phyloP scores from a whole-genome alignment of 345 rosid genomes.

The Mallotus nudiflorus region DNA sequence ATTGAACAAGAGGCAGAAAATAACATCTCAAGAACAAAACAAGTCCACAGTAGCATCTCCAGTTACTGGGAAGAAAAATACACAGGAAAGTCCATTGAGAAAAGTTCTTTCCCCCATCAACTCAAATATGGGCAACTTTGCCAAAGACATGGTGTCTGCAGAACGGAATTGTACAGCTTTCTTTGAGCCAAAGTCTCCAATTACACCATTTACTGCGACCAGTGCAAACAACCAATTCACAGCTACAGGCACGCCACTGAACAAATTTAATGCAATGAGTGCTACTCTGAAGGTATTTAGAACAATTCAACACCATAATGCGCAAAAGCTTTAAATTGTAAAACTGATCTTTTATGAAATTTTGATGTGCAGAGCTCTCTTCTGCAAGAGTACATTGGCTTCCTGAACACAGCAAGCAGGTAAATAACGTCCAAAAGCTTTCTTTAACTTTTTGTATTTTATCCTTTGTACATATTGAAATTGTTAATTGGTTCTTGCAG shows the following conservation, averaged over 20 bases:
- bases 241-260: conserved; percentile 45
- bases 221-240: conserved; percentile 30
- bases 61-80: conserved; percentile 20
- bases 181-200: conserved; percentile 54
- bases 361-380: conserved; percentile 53
- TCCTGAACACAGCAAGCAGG: conserved; percentile 80
- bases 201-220: conserved; percentile 31
- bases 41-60: conserved; percentile 23
- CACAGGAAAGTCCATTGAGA: conserved; percentile 47
- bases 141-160: conserved; percentile 18
- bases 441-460: background rate
- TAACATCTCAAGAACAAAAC: background rate
- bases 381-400: conserved; percentile 57
- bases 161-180: conserved; percentile 12
- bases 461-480: conserved; percentile 18
- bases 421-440: conserved; percentile 20
- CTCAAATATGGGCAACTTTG: conserved; percentile 34
- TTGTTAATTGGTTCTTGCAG: conserved; percentile 36
- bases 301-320: background rate
- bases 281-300: conserved; percentile 56
- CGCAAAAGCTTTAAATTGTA: background rate
- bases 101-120: conserved; percentile 63
- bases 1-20: conserved; percentile 26
- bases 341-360: conserved; percentile 9
- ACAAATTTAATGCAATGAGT: conserved; percentile 55